Evolutionary conservation across 805 yeast genomes (phyloP), one percentile per base, ranked within the genome.

Genomic region (Middelhovenomyces tepae): DNA sequence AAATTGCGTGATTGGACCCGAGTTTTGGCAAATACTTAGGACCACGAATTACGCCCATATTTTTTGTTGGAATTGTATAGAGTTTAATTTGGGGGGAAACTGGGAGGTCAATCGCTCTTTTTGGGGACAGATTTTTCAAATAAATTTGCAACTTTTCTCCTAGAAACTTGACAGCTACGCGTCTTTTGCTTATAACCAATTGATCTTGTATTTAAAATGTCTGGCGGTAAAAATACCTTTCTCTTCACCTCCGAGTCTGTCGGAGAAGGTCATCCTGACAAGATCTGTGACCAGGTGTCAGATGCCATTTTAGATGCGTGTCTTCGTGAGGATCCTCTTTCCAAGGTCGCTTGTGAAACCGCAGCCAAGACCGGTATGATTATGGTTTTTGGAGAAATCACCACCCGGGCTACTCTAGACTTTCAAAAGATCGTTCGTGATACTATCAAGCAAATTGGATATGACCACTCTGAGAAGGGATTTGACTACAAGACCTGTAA

Each of bases 301-400:
- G 98, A 91, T 60, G 98, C 98, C 55, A 84, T 91, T 56, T 74
- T 91, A 52, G 98, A 91, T 58, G 98, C 98, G 50, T 89, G 97
- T 73, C 71, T 91, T 53, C 76, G 83, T 37, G 93, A 69, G 50
- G 98, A 91, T 65, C 98, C 98, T 43, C 73, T 84, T 53, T 91
- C 98, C 50, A 91, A 91, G 73, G 98, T 91, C 60, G 98, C 95
- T 31, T 91, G 98, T 73, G 98, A 91, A 69, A 84, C 98, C 41
- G 97, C 98, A 47, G 80, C 97, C 54, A 91, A 91, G 73, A 91
- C 98, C 47, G 98, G 98, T 71, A 78, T 91, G 94, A 86, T 91
- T 59, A 82, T 91, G 93, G 96, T 91, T 47, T 91, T 91, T 59
- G 98, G 98, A 70, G 98, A 91, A 69, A 91, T 91, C 65, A 89